These are phyloP conservation scores for Aspergillus versicolor DNA, from an alignment of 2,329 filamentous ascomycete genomes.

Conservation along the genomic window DNA sequence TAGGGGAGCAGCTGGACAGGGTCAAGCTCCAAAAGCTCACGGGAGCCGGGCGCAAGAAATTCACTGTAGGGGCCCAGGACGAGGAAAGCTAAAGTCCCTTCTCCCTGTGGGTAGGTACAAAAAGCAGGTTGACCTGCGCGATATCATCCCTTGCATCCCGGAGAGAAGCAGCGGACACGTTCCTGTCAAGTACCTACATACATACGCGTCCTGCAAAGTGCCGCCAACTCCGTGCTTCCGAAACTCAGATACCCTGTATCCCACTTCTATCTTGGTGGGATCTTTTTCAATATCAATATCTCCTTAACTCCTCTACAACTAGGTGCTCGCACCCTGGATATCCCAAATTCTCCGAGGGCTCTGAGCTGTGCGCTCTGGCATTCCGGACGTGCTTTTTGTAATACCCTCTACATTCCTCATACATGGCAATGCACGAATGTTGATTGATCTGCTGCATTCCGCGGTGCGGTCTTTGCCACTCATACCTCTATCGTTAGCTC, in stretches of 20 bases:
- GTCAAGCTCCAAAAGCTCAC: slow-evolving; percentile 87
- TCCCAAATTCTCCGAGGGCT: slow-evolving; percentile 11
- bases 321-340: slow-evolving; percentile 20
- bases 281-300: slow-evolving; percentile 17
- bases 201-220: slow-evolving; percentile 28
- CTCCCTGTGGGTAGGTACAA: slow-evolving; percentile 33
- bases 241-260: slow-evolving; percentile 22
- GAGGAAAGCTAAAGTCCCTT: slow-evolving; percentile 54
- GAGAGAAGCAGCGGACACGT: slow-evolving; percentile 33
- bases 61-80: slow-evolving; percentile 73
- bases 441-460: slow-evolving; percentile 35
- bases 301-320: slow-evolving; percentile 18
- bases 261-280: slow-evolving; percentile 14
- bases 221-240: slow-evolving; percentile 28
- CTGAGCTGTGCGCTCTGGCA: slow-evolving; percentile 24
- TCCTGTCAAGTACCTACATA: slow-evolving; percentile 30
- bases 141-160: slow-evolving; percentile 34
- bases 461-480: slow-evolving; percentile 31
- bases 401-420: slow-evolving; percentile 34
- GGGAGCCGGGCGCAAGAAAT: slow-evolving; percentile 77
- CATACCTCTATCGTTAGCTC: slow-evolving; percentile 20
- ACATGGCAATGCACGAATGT: slow-evolving; percentile 19
- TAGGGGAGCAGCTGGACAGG: slow-evolving; percentile 84
- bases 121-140: slow-evolving; percentile 21
- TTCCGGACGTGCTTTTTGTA: slow-evolving; percentile 30